Base-by-base conservation (phyloP, 2,329 filamentous ascomycete species). In the Tolypocladium amazonense region DNA sequence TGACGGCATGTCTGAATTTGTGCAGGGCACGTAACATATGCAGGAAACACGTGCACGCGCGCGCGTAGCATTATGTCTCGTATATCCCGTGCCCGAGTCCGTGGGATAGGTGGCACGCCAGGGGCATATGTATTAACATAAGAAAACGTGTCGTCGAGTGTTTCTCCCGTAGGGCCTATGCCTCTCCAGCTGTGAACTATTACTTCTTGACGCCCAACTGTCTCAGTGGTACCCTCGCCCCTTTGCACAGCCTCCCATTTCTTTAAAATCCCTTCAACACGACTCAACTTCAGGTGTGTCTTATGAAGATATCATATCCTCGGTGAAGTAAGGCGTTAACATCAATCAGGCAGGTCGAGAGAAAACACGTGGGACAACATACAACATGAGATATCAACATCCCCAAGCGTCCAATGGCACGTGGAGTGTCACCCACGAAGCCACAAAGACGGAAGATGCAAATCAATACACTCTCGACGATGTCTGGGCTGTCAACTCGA, bases 401-500 rank as follows among this genome's bases (percentile, higher is more conserved):
- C 25, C 50, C 27, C 45, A 57, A 30, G 47, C 39, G 9, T 30
- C 56, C 37, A 50, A 57, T 20, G 57, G 38, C 37, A 54, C 50
- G 20, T 38, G 33, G 39, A 30, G 25, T 52, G 35, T 4, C 53
- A 15, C 23, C 58, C 23, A 41, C 25, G 41, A 59, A 33, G 47
- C 55, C 7, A 58, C 58, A 43, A 61, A 60, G 43, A 56, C 60
- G 37, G 62, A 62, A 39, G 59, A 59, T 15, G 45, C 35, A 6
- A 20, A n/a, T 6, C 27, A 23, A 4, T 37, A 43, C 18, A 37
- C 12, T 23, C 56, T 61, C 41, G 57, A 58, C 38, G 53, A 62
- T 15, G 56, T 62, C 47, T 62, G 61, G 61, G 47, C 39, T n/a
- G 59, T 60, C 43, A 65, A 65, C 47, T 59, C 62, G 57, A 43